Evolutionary conservation across 164 flowering plant genomes (phyloP).

Genomic region (Magnolia officinalis): DNA sequence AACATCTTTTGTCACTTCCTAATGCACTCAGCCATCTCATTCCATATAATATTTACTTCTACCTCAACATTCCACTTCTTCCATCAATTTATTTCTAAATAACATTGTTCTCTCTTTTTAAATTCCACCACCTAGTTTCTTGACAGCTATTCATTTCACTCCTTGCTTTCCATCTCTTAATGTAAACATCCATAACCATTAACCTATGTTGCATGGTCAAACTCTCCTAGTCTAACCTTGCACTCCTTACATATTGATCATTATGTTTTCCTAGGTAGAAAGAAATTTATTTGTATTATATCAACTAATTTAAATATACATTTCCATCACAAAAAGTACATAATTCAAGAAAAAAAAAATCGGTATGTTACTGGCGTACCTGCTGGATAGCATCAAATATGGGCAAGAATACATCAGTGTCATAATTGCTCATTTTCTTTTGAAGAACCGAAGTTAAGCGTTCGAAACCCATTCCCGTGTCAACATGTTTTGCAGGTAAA

Average conservation of each 20-base stretch:
- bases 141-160: too few relatives aligned
- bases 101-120: too few relatives aligned
- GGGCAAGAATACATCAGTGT: slow-evolving; percentile 93
- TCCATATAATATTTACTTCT: too few relatives aligned
- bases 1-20: too few relatives aligned
- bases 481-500: slow-evolving; percentile 97
- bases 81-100: too few relatives aligned
- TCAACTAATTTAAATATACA: background rate
- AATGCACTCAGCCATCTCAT: too few relatives aligned
- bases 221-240: background rate
- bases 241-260: background rate
- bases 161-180: too few relatives aligned
- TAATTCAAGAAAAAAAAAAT: background rate
- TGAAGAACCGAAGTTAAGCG: slow-evolving; percentile 93
- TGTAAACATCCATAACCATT: too few relatives aligned
- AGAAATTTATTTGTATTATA: background rate
- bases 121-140: too few relatives aligned
- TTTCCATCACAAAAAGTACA: background rate
- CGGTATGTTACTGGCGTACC: slow-evolving; percentile 28
- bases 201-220: too few relatives aligned
- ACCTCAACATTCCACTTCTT: too few relatives aligned
- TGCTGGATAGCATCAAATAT: slow-evolving; percentile 79
- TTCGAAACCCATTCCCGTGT: slow-evolving; percentile 98
- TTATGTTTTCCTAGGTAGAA: background rate
- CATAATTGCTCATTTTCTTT: slow-evolving; percentile 96